Base-by-base conservation (phyloP, 1,284 basidiomycete genomes). In the Papiliotrema fonsecae region DNA sequence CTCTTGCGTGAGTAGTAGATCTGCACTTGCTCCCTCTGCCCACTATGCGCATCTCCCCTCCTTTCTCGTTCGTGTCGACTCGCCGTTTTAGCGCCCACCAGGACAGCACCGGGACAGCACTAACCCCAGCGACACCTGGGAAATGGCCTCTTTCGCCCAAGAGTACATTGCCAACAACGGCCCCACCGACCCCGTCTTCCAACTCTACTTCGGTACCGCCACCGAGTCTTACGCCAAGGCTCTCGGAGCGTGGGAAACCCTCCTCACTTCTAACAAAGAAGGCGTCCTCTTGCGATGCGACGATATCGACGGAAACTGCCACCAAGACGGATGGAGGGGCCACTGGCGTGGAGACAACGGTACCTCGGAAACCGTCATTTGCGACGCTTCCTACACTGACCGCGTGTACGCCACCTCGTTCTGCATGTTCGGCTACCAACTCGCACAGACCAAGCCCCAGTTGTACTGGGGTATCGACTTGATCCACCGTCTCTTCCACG, bases 331-430 rank as follows among this genome's bases (percentile, higher is more conserved):
- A 1, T 76, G 68, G 68, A 53, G 60, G 41, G 75, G 76, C 4
- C 75, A 76, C 59, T 76, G 72, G 70, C 60, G 75, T 38, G 75
- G 75, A 18, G 57, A 66, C 47, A 76, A 76, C 48, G 74, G 66
- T 3, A 74, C 75, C 3, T 37, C 51, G 9, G 76, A 77, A 58
- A 77, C 75, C 2, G 76, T 70, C 56, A 70, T 70, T 50, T 70
- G 68, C 48, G 60, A 63, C 38, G 47, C 55, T 11, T 65, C 62
- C 2, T 70, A 69, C 59, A 64, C 58, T 21, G 62, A 62, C 51
- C 47, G 68, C 13, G 43, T 55, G 16, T 67, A 45, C 53, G 64
- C 65, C 50, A 49, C 56, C 11, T 58, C 53, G 18, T 69, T 72
- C 48, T 75, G 72, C 52, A 62, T 62, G 25, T 47, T 56, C 45